These are phyloP conservation scores for Rosa hybrid DNA, from an alignment of 331 rosid genomes.

Conservation along the genomic window DNA sequence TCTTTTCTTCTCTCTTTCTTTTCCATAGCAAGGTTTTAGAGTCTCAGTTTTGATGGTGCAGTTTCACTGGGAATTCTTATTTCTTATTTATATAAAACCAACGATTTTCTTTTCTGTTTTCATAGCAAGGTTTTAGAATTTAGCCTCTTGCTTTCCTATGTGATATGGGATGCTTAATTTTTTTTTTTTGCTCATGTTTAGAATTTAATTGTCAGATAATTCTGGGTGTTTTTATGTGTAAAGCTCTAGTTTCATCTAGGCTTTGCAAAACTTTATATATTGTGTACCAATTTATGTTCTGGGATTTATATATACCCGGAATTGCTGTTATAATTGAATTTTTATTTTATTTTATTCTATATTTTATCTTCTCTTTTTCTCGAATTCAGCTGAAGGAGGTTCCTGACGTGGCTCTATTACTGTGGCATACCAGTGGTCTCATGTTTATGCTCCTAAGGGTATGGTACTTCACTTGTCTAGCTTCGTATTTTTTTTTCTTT, in stretches of 20 bases:
- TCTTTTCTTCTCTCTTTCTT: neutral
- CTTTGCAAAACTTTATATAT: neutral
- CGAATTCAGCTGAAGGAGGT: slow-evolving; percentile 18
- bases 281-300: neutral
- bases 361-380: neutral
- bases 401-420: slow-evolving; percentile 30
- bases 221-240: neutral
- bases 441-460: slow-evolving; percentile 31
- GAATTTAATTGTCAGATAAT: neutral
- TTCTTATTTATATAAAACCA: neutral
- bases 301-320: too few relatives aligned
- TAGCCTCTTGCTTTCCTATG: too few relatives aligned
- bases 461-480: neutral
- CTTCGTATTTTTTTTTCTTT: neutral
- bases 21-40: neutral
- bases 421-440: slow-evolving; percentile 39
- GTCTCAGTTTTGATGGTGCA: neutral
- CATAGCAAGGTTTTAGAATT: neutral
- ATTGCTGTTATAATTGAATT: too few relatives aligned
- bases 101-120: neutral
- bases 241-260: neutral
- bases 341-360: too few relatives aligned
- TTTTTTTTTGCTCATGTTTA: neutral
- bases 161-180: too few relatives aligned
- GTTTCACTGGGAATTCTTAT: neutral